Base-by-base conservation (phyloP, 1,284 basidiomycete species). In the Cutaneotrichosporon sp. region DNA sequence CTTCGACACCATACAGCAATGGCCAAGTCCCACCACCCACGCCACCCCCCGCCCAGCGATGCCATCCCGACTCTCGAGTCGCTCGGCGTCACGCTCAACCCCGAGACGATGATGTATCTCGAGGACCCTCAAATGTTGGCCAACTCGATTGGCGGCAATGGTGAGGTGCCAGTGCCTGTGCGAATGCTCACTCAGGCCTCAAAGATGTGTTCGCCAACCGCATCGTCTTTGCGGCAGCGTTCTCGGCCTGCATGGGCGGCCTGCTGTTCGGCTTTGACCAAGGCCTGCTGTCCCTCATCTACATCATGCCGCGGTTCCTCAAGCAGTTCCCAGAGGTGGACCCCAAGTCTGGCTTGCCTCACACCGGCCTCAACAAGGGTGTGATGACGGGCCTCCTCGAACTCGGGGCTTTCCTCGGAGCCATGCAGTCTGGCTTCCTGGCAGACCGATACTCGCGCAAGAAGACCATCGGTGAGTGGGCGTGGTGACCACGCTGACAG, bases 361-460 rank as follows among this genome's bases (percentile, higher is more conserved):
- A 51, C 10, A 69, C 70, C 11, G 58, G 58, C 13, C 64, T 71
- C 38, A 70, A 70, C 62, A 69, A 69, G 54, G 68, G 69, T 55
- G 46, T 72, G 45, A 70, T 74, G 71, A 75, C 73, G 20, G 72
- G 65, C 2, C 56, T 74, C 6, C 66, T 77, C 14, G 71, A 75
- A 60, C 67, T 77, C 14, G 75, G 75, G 5, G 75, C 75, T 2
- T 66, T 73, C 38, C 14, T 77, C 13, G 75, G 75, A 20, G 72
- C 74, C 3, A 42, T 71, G 7, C 36, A 56, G 13, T 56, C 62
- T 29, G 72, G 72, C 13, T 74, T 67, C 49, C 42, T 70, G 8
- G 72, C 73, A 1, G 75, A 77, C 62, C 55, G 64, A 24, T 66
- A 56, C 47, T 70, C 68, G 31, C 62, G 75, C 20, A 70, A 70